A percentile compares a stretch with the other conserved stretches of the same genome.
Conservation (phyloP, 352 stramenopile genomes). For the Phytophthora pistaciae region DNA sequence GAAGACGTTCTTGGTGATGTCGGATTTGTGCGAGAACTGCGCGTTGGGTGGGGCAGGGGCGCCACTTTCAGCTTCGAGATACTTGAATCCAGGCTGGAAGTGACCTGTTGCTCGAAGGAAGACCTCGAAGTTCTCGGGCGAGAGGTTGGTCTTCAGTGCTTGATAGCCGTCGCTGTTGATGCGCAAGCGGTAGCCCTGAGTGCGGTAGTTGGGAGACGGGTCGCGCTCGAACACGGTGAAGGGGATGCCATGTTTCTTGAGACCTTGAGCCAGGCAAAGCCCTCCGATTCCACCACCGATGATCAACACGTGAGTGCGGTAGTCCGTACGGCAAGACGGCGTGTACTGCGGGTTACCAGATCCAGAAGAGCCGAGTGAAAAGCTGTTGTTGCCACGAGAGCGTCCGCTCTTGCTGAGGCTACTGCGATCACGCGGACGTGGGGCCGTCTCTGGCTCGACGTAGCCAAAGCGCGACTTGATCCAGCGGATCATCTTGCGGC, state of each 20-base stretch:
- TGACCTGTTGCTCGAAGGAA: conserved; percentile 62
- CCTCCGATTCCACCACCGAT: conserved; percentile 67
- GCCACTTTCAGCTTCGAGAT: conserved; percentile 54
- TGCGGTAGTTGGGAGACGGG: conserved; percentile 66
- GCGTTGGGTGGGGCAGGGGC: conserved; percentile 18
- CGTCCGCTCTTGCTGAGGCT: conserved; percentile 32
- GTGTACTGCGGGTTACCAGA: conserved; percentile 23
- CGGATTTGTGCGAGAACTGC: conserved; percentile 39
- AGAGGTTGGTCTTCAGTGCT: conserved; percentile 59
- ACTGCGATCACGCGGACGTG: conserved; percentile 21
- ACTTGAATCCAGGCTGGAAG: conserved; percentile 60
- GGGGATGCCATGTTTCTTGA: conserved; percentile 65
- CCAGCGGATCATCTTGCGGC: conserved; percentile 68
- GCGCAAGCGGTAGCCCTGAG: conserved; percentile 67
- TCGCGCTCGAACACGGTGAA: conserved; percentile 79
- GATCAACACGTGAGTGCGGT: conserved; percentile 50
- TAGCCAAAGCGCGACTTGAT: conserved; percentile 63
- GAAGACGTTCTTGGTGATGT: conserved; percentile 45
- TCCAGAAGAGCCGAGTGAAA: conserved; percentile 14
- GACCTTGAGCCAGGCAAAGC: conserved; percentile 65
- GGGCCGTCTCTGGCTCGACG: conserved; percentile 13
- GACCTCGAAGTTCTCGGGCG: conserved; percentile 60
- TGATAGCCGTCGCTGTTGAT: conserved; percentile 73
- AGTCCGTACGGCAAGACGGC: conserved; percentile 27
- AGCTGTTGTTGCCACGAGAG: conserved; percentile 18